phyloP scores from a whole-genome alignment of 2,329 filamentous ascomycete genomes.

The Westerdykella sp. region DNA sequence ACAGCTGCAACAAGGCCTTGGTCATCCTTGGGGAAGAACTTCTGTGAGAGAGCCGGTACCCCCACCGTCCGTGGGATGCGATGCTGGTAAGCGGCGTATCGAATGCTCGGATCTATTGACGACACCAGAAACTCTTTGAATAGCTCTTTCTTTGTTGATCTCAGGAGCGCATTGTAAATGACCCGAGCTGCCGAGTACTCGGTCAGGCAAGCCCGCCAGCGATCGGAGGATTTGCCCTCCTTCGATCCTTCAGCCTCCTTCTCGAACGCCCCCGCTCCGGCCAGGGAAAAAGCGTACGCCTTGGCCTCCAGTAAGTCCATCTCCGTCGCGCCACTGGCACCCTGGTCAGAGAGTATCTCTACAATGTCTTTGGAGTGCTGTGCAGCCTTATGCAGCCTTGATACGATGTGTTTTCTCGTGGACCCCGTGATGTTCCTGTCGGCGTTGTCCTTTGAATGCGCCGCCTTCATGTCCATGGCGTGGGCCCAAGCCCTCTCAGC shows the following conservation, averaged over 20 bases:
- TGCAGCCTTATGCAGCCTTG: constrained; percentile 74
- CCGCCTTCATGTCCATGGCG: constrained; percentile 88
- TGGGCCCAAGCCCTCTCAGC: constrained; percentile 92
- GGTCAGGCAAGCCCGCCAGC: constrained; percentile 72
- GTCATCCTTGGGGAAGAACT: constrained; percentile 66
- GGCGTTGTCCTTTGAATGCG: constrained; percentile 67
- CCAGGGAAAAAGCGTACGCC: constrained; percentile 73
- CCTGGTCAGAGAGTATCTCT: constrained; percentile 56
- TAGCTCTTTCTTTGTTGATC: constrained; percentile 62
- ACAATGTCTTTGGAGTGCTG: constrained; percentile 64
- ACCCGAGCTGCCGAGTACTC: constrained; percentile 71
- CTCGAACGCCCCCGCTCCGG: constrained; percentile 75
- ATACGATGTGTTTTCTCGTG: constrained; percentile 81
- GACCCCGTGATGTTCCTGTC: constrained; percentile 69
- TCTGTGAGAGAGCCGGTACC: constrained; percentile 69
- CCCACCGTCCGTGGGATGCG: constrained; percentile 80
- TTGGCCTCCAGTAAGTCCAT: constrained; percentile 76
- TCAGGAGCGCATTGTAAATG: constrained; percentile 72
- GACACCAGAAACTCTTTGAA: constrained; percentile 81
- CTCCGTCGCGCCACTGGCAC: constrained; percentile 58
- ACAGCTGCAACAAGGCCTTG: constrained; percentile 58
- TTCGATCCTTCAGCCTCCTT: constrained; percentile 55
- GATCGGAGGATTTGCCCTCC: constrained; percentile 38
- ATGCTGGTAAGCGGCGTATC: constrained; percentile 89
- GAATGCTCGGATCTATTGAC: constrained; percentile 86